phyloP scores from a whole-genome alignment of 2,329 filamentous ascomycete species.

The Arthrobotrys conoides region DNA sequence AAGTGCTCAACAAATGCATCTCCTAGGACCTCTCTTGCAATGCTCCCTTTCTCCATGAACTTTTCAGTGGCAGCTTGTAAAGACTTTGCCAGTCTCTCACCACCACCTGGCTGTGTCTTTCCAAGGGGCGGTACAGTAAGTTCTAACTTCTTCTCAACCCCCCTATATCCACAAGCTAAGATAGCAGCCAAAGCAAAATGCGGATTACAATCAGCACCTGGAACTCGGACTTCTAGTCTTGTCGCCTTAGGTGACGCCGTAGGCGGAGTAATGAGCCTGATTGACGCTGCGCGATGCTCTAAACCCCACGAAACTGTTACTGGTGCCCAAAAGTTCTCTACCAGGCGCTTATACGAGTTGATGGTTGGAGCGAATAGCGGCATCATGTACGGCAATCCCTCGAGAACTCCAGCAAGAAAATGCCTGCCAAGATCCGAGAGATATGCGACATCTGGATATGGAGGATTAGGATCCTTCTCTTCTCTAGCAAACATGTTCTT shows the following conservation, averaged over 20 bases:
- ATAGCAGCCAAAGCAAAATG: conserved; percentile 89
- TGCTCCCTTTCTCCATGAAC: conserved; percentile 82
- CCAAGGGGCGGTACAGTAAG: conserved; percentile 86
- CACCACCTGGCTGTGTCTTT: conserved; percentile 85
- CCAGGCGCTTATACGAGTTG: conserved; percentile 97
- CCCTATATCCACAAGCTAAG: conserved; percentile 88
- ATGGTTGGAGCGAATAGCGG: conserved; percentile 92
- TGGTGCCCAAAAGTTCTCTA: conserved; percentile 99
- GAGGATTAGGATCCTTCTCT: conserved; percentile 77
- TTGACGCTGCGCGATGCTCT: conserved; percentile 92
- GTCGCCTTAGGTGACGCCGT: conserved; percentile 87
- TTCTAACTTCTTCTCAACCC: conserved; percentile 90
- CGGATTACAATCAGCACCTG: conserved; percentile 93
- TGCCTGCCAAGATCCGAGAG: conserved; percentile 91
- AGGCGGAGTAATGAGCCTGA: conserved; percentile 89
- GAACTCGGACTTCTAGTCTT: conserved; percentile 90
- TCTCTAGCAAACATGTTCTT: conserved; percentile 87
- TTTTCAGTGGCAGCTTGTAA: conserved; percentile 85
- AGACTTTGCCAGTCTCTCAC: conserved; percentile 83
- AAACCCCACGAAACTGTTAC: conserved; percentile 98
- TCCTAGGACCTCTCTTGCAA: conserved; percentile 94
- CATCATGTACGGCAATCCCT: conserved; percentile 94
- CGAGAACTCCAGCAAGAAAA: conserved; percentile 90
- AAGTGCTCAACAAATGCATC: conserved; percentile 97
- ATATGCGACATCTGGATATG: conserved; percentile 81